Evolutionary conservation across 768 basidiomycete genomes (phyloP).

Genomic region (Tylopilus intermedius): DNA sequence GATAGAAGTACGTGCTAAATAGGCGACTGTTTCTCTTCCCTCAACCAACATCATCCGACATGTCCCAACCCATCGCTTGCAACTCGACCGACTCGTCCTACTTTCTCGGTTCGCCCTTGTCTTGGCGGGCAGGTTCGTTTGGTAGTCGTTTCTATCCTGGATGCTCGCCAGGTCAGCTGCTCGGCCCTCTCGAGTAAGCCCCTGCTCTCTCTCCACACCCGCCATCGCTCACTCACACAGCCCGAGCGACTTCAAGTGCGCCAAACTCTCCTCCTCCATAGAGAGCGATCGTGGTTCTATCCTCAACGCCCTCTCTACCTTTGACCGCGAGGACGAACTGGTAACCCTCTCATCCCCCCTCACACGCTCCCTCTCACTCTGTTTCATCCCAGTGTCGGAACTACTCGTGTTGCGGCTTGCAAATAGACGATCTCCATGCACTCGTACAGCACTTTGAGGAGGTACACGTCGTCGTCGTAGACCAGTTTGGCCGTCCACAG

Average conservation of each 20-base stretch:
- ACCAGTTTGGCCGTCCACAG: conserved; percentile 37
- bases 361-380: neutral
- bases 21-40: conserved; percentile 4
- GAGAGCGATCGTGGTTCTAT: conserved; percentile 58
- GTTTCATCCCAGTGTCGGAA: conserved; percentile 60
- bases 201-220: neutral
- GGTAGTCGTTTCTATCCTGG: conserved; percentile 60
- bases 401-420: conserved; percentile 85
- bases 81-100: conserved; percentile 44
- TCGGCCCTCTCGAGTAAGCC: conserved; percentile 64
- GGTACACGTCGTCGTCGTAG: conserved; percentile 74
- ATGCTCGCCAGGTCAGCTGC: conserved; percentile 56
- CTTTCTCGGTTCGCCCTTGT: conserved; percentile 69
- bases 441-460: conserved; percentile 92
- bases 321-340: conserved; percentile 69
- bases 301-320: conserved; percentile 60
- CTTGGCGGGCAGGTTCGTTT: conserved; percentile 65
- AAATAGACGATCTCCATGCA: conserved; percentile 71
- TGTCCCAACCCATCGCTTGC: conserved; percentile 47
- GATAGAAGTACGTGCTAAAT: conserved; percentile 23
- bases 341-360: conserved; percentile 35
- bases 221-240: conserved; percentile 19
- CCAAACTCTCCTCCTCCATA: conserved; percentile 47
- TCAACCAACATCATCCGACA: conserved; percentile 9
- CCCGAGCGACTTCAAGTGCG: conserved; percentile 43